These are phyloP conservation scores for Phytophthora colocasiae DNA, from an alignment of 352 stramenopile genomes.

Conservation along the genomic window DNA sequence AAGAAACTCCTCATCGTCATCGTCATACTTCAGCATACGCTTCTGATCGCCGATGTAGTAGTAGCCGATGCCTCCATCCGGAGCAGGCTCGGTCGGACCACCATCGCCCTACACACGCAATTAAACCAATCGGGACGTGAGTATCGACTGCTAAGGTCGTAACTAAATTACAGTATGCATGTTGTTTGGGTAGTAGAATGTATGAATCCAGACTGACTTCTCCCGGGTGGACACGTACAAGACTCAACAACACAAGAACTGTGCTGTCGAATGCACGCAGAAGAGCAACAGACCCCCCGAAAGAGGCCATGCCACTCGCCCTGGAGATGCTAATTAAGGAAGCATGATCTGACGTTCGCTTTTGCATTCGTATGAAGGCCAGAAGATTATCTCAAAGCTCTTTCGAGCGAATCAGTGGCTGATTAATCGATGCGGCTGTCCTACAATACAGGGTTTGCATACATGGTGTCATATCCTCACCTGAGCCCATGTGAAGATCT, in stretches of 20 bases:
- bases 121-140: conserved; percentile 24
- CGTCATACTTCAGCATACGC: conserved; percentile 79
- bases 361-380: conserved; percentile 91
- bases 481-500: conserved; percentile 90
- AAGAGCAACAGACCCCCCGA: conserved; percentile 23
- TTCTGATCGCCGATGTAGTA: conserved; percentile 90
- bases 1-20: conserved; percentile 74
- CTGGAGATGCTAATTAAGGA: conserved; percentile 89
- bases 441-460: conserved; percentile 4
- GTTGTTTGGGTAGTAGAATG: conserved; percentile 39
- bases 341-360: conserved; percentile 68
- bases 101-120: conserved; percentile 67
- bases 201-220: conserved; percentile 91
- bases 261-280: conserved; percentile 66
- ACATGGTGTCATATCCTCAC: conserved; percentile 35
- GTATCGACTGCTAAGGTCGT: conserved; percentile 7
- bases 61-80: conserved; percentile 82
- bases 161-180: conserved; percentile 4
- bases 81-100: conserved; percentile 71
- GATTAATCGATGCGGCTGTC: conserved; percentile 87
- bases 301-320: conserved; percentile 32
- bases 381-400: conserved; percentile 68
- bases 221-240: conserved; percentile 69
- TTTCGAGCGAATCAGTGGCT: conserved; percentile 73
- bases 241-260: conserved; percentile 83